A percentile compares a stretch with the other conserved stretches of the same genome.
phyloP scores from a whole-genome alignment of 1,139 yeast species.

The Zygoascus sp. region DNA sequence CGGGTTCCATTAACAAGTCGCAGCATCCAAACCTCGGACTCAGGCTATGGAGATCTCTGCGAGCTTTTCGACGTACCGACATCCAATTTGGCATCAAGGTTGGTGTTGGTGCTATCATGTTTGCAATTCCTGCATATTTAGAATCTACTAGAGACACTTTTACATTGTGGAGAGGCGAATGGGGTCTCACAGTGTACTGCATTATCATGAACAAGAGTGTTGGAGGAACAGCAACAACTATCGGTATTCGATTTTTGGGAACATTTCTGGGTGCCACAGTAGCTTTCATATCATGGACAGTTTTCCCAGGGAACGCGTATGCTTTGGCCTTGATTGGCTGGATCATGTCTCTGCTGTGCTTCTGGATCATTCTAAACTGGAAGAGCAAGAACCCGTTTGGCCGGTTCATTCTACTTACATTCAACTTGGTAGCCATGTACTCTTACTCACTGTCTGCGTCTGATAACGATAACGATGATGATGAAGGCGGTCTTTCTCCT shows the following conservation, averaged over 20 bases:
- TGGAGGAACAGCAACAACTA: slow-evolving; percentile 83
- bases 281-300: slow-evolving; percentile 57
- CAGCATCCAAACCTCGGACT: slow-evolving; percentile 13
- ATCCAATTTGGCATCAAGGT: slow-evolving; percentile 77
- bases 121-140: slow-evolving; percentile 65
- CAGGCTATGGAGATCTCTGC: slow-evolving; percentile 43
- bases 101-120: slow-evolving; percentile 66
- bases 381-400: slow-evolving; percentile 43
- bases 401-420: slow-evolving; percentile 68
- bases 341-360: slow-evolving; percentile 57
- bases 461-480: slow-evolving; percentile 53
- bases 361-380: slow-evolving; percentile 67
- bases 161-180: slow-evolving; percentile 70
- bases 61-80: slow-evolving; percentile 53
- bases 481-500: slow-evolving; percentile 68
- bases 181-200: slow-evolving; percentile 77
- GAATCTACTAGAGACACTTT: slow-evolving; percentile 53
- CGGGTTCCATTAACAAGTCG: background rate
- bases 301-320: slow-evolving; percentile 53
- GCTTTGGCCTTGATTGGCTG: slow-evolving; percentile 57
- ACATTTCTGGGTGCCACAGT: slow-evolving; percentile 64
- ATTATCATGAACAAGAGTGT: slow-evolving; percentile 81
- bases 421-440: slow-evolving; percentile 72
- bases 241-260: slow-evolving; percentile 71
- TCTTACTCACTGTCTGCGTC: slow-evolving; percentile 64